Evolutionary conservation across 352 stramenopile genomes (phyloP), one percentile per base, ranked within the genome.

Genomic region (Pythium insidiosum): DNA sequence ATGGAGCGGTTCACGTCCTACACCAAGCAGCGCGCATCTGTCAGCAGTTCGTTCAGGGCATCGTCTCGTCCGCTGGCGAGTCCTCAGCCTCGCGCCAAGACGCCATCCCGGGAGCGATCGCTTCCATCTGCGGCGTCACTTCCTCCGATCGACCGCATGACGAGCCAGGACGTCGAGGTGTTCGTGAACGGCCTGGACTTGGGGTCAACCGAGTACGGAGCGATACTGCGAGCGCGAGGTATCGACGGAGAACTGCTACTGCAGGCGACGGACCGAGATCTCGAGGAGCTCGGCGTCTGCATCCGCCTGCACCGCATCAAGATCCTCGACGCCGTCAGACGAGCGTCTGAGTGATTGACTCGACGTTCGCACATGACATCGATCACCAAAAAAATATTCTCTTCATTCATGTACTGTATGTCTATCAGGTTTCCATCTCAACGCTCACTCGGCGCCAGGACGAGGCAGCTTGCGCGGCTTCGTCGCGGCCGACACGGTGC

Each of bases 301-400:
- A 66, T 88, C 35, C 73, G 76, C 12, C 43, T 92, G 42, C 79
- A 92, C 29, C 79, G 79, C 20, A 44, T 88, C 38, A 77, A 76
- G 40, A 86, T 92, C 41, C 46, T 92, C 1, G 53, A 75, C 4
- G 63, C 67, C 0, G 26, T 56, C 10, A 11, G 18, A 22, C 39
- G 40, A 21, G 21, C 26, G n/a, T 12, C 26, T 6, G 34, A 25
- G 16, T 9, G 37, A 11, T 23, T 9, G 28, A 13, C 28, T 9
- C 28, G 28, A 40, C n/a, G 35, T n/a, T n/a, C n/a, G n/a, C n/a
- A n/a, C n/a, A n/a, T n/a, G n/a, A n/a, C n/a, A n/a, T n/a, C n/a
- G n/a, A n/a, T n/a, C n/a, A n/a, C n/a, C n/a, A n/a, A 24, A 50
- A 12, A 15, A 38, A 43, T 39, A 43, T 18, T 26, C 51, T 23